Conservation (phyloP, 305 asterid genomes). For the Lippia alba region DNA sequence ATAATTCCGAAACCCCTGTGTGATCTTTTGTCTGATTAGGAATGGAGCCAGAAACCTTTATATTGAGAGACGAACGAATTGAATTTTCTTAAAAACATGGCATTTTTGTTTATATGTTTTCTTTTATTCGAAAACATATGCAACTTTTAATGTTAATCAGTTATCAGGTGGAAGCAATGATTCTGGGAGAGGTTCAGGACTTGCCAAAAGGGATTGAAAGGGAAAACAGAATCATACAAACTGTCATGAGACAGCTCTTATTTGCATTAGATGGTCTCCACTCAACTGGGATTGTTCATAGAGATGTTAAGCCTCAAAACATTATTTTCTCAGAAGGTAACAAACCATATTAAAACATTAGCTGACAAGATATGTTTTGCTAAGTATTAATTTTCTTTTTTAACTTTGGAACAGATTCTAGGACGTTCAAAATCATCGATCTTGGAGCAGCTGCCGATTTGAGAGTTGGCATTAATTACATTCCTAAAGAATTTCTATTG, state of each 20-base stretch:
- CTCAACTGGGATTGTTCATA: slow-evolving; percentile 93
- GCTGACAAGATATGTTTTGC: neutral
- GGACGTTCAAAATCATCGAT: slow-evolving; percentile 88
- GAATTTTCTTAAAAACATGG: too few relatives aligned
- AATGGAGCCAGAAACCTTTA: too few relatives aligned
- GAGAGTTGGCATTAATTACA: slow-evolving; percentile 96
- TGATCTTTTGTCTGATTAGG: neutral
- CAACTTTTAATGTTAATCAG: slow-evolving; percentile 22
- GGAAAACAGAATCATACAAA: slow-evolving; percentile 89
- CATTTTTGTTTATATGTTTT: too few relatives aligned
- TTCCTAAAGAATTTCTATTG: slow-evolving; percentile 89
- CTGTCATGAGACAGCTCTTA: slow-evolving; percentile 79
- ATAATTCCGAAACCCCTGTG: neutral
- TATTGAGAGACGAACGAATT: too few relatives aligned
- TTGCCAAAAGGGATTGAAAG: slow-evolving; percentile 90
- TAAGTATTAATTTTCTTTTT: neutral
- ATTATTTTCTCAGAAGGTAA: slow-evolving; percentile 94
- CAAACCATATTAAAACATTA: neutral
- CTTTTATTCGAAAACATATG: neutral
- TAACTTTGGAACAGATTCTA: slow-evolving; percentile 58
- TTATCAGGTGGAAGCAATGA: slow-evolving; percentile 80
- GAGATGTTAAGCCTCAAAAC: slow-evolving; percentile 96
- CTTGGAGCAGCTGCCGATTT: slow-evolving; percentile 98
- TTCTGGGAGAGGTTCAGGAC: slow-evolving; percentile 70
- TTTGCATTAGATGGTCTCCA: slow-evolving; percentile 93